phyloP scores from a whole-genome alignment of 805 yeast genomes.

The Yarrowia keelungensis region DNA sequence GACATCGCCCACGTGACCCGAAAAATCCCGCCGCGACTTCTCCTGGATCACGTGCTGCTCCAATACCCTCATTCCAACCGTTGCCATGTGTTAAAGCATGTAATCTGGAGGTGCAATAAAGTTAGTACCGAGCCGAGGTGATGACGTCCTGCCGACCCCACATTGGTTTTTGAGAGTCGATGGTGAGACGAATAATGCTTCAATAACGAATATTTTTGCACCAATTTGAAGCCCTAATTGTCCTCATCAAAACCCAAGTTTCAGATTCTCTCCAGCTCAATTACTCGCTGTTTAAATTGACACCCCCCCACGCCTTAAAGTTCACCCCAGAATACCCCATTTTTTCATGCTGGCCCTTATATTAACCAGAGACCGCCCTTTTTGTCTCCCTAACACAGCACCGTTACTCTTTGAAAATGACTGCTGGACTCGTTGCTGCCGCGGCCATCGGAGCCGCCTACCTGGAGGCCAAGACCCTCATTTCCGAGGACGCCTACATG shows the following conservation, averaged over 20 bases:
- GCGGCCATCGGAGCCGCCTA: constrained; percentile 52
- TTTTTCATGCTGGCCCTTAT: constrained; percentile 28
- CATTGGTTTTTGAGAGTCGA: neutral
- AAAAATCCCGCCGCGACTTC: too few relatives aligned
- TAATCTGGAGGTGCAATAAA: constrained; percentile 12
- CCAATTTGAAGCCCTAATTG: too few relatives aligned
- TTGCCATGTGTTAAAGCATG: constrained; percentile 35
- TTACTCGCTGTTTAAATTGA: neutral
- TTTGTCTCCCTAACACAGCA: neutral
- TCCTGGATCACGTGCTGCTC: neutral
- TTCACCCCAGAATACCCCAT: constrained; percentile 36
- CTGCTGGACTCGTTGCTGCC: constrained; percentile 40
- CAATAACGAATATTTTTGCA: too few relatives aligned
- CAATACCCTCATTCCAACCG: neutral
- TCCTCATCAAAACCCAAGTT: neutral
- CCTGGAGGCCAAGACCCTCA: constrained; percentile 56
- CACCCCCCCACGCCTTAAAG: neutral
- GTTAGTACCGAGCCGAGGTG: constrained; percentile 37
- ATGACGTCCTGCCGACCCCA: constrained; percentile 34
- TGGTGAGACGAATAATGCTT: neutral
- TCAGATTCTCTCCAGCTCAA: neutral
- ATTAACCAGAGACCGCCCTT: neutral
- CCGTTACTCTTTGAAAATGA: constrained; percentile 1
- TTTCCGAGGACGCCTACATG: constrained; percentile 62
- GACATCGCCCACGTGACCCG: too few relatives aligned